Percentiles rank a stretch among this genome's conserved stretches.
These are phyloP conservation scores for Lactifluus rugatus DNA, from an alignment of 768 basidiomycete species.

Conservation along the genomic window DNA sequence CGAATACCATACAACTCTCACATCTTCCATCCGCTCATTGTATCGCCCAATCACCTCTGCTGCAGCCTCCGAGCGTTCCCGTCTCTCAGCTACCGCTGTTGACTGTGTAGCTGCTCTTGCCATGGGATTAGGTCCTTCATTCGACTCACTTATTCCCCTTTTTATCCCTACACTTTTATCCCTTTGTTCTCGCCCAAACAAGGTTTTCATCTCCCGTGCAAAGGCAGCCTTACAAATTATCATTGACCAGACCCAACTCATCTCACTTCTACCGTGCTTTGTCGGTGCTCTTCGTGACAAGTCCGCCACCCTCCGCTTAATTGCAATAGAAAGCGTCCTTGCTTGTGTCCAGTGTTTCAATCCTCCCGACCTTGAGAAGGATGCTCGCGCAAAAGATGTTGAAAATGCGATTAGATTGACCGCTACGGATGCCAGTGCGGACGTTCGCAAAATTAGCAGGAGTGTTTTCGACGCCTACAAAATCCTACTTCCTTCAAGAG, in stretches of 20 bases:
- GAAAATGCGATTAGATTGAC: slow-evolving; percentile 60
- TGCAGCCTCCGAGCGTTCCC: slow-evolving; percentile 64
- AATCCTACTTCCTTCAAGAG: slow-evolving; percentile 53
- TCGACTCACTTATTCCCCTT: slow-evolving; percentile 56
- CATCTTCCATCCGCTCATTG: slow-evolving; percentile 40
- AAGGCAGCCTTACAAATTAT: slow-evolving; percentile 48
- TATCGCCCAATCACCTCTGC: slow-evolving; percentile 47
- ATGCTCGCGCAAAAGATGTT: slow-evolving; percentile 50
- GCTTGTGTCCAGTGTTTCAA: slow-evolving; percentile 65
- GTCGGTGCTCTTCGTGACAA: slow-evolving; percentile 57
- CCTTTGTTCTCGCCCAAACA: slow-evolving; percentile 67
- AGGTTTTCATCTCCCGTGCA: slow-evolving; percentile 62
- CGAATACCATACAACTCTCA: slow-evolving; percentile 42
- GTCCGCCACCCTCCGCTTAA: slow-evolving; percentile 49
- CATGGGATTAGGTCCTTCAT: slow-evolving; percentile 45
- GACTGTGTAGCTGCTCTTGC: slow-evolving; percentile 52
- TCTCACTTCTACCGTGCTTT: slow-evolving; percentile 52
- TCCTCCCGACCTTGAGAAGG: slow-evolving; percentile 70
- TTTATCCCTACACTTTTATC: slow-evolving; percentile 60
- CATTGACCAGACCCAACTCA: slow-evolving; percentile 58
- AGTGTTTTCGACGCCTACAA: slow-evolving; percentile 72
- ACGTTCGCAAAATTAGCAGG: slow-evolving; percentile 59
- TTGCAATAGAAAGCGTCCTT: slow-evolving; percentile 55
- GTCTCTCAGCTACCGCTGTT: slow-evolving; percentile 56
- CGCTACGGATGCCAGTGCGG: slow-evolving; percentile 65